Evolutionary conservation across 495 filamentous ascomycete species (phyloP).

Genomic region (Apiosordaria backusii): DNA sequence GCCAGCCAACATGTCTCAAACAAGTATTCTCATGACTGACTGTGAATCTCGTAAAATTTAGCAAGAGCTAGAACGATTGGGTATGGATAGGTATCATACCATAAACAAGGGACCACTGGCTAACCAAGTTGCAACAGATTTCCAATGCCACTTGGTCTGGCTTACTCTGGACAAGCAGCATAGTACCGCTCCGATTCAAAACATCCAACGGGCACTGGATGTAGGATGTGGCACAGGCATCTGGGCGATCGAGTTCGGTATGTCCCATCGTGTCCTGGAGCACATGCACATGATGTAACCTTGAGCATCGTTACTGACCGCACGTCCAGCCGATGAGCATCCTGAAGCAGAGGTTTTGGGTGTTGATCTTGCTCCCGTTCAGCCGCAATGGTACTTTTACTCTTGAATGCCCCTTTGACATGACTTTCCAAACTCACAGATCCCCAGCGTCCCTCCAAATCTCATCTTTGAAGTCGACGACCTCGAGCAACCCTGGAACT

Average conservation of each 20-base stretch:
- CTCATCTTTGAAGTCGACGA: slow-evolving; percentile 53
- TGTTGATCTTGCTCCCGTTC: slow-evolving; percentile 50
- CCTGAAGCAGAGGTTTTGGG: slow-evolving; percentile 7
- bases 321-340: slow-evolving; percentile 4
- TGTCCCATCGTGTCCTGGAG: background rate
- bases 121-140: slow-evolving; percentile 6
- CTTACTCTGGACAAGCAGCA: slow-evolving; percentile 17
- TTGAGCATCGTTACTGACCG: background rate
- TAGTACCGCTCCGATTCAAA: slow-evolving; percentile 9
- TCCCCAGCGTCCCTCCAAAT: slow-evolving; percentile 47
- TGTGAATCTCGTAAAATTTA: background rate
- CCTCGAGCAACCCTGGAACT: slow-evolving; percentile 51
- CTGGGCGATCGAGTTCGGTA: slow-evolving; percentile 19
- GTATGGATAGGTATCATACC: background rate
- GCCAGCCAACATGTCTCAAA: background rate
- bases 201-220: slow-evolving; percentile 10
- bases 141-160: slow-evolving; percentile 20
- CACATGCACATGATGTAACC: background rate
- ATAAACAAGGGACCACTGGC: background rate
- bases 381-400: slow-evolving; percentile 36
- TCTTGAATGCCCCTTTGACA: background rate
- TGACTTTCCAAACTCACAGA: background rate
- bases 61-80: slow-evolving; percentile 18
- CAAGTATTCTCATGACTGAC: background rate
- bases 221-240: slow-evolving; percentile 17